These are phyloP conservation scores for Yamadazyma olivae DNA, from an alignment of 805 yeast species.

Conservation along the genomic window DNA sequence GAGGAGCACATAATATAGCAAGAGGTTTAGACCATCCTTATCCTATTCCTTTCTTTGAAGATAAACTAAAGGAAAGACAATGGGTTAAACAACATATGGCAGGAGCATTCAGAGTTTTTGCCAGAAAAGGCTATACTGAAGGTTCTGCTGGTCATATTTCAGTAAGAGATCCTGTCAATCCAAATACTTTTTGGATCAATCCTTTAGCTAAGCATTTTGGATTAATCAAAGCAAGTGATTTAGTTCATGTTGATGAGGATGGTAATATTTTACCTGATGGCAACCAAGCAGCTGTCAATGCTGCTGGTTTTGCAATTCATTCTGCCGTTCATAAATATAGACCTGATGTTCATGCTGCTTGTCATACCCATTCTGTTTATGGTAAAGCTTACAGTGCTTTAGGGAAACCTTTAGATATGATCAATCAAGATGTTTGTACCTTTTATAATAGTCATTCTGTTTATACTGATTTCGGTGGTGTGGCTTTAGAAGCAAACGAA, in stretches of 20 bases:
- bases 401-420: slow-evolving; percentile 58
- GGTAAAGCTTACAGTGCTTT: slow-evolving; percentile 39
- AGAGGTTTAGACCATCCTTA: slow-evolving; percentile 51
- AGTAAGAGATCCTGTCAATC: slow-evolving; percentile 76
- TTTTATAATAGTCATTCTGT: slow-evolving; percentile 67
- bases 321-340: slow-evolving; percentile 35
- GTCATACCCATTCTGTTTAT: slow-evolving; percentile 38
- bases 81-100: slow-evolving; percentile 74
- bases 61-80: slow-evolving; percentile 46
- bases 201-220: slow-evolving; percentile 75
- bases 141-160: slow-evolving; percentile 87
- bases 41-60: slow-evolving; percentile 50
- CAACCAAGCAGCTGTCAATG: slow-evolving; percentile 34
- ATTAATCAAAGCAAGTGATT: slow-evolving; percentile 35
- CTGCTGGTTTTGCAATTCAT: slow-evolving; percentile 42
- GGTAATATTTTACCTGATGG: slow-evolving; percentile 39
- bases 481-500: slow-evolving; percentile 45
- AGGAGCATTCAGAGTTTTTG: slow-evolving; percentile 78
- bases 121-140: slow-evolving; percentile 69
- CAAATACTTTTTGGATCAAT: slow-evolving; percentile 81
- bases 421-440: slow-evolving; percentile 72
- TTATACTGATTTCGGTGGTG: slow-evolving; percentile 71
- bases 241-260: slow-evolving; percentile 35
- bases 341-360: slow-evolving; percentile 38
- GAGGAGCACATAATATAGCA: slow-evolving; percentile 62